Evolutionary conservation across 306 rosid genomes (phyloP).

Genomic region (Pyrus betulifolia): DNA sequence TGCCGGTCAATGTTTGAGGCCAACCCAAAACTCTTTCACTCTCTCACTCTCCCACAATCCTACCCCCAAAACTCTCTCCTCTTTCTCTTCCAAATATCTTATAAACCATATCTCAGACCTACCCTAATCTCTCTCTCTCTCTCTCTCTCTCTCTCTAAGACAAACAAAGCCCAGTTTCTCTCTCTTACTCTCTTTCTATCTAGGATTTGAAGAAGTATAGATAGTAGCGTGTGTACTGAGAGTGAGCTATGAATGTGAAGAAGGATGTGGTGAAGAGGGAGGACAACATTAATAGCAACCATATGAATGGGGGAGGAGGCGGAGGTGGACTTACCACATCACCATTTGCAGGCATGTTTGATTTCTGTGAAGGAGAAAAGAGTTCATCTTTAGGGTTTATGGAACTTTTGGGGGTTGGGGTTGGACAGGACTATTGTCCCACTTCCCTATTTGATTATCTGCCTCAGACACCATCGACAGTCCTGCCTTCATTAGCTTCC

Average conservation of each 20-base stretch:
- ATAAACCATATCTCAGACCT: slow-evolving; percentile 38
- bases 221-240: not conserved
- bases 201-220: slow-evolving; percentile 13
- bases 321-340: slow-evolving; percentile 28
- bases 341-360: slow-evolving; percentile 34
- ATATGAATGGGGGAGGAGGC: not conserved
- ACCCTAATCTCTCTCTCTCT: slow-evolving; percentile 1
- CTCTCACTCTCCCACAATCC: not conserved
- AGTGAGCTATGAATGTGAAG: slow-evolving; percentile 34
- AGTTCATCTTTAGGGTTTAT: slow-evolving; percentile 57
- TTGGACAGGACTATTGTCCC: slow-evolving; percentile 25
- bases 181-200: not conserved
- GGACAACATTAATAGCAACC: not conserved
- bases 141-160: not conserved
- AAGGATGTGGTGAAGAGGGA: slow-evolving; percentile 39
- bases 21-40: not conserved
- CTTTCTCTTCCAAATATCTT: not conserved
- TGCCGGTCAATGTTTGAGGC: slow-evolving; percentile 49
- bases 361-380: slow-evolving; percentile 40
- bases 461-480: slow-evolving; percentile 16
- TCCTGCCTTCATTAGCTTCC: slow-evolving; percentile 8
- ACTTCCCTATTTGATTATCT: slow-evolving; percentile 37
- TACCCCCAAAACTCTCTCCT: slow-evolving; percentile 4
- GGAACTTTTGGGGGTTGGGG: slow-evolving; percentile 53
- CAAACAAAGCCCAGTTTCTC: not conserved